These are phyloP conservation scores for Periconia macrospinosa DNA, from an alignment of 2,329 filamentous ascomycete genomes.

Conservation along the genomic window DNA sequence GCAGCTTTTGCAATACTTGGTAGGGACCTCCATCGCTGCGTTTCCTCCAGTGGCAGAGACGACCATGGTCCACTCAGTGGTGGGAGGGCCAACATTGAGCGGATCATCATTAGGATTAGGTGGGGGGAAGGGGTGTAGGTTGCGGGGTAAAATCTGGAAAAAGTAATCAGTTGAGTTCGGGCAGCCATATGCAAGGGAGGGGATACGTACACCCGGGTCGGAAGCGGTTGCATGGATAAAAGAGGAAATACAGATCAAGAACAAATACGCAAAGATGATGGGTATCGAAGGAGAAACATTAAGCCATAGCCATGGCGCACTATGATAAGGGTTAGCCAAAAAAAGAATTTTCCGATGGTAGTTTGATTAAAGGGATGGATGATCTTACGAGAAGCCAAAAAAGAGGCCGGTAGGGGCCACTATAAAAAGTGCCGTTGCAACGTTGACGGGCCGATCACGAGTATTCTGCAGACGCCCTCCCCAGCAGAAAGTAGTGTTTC, in stretches of 20 bases:
- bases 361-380: neutral
- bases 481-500: slow-evolving; percentile 88
- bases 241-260: slow-evolving; percentile 86
- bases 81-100: slow-evolving; percentile 76
- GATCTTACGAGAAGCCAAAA: slow-evolving; percentile 71
- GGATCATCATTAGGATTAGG: slow-evolving; percentile 76
- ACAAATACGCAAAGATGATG: slow-evolving; percentile 87
- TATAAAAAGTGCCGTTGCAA: slow-evolving; percentile 81
- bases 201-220: slow-evolving; percentile 80
- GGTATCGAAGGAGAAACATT: slow-evolving; percentile 87
- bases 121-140: slow-evolving; percentile 86
- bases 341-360: neutral
- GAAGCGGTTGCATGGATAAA: slow-evolving; percentile 91
- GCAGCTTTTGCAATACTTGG: slow-evolving; percentile 97
- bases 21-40: slow-evolving; percentile 94
- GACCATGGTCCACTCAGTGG: slow-evolving; percentile 92
- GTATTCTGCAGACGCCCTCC: slow-evolving; percentile 88
- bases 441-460: slow-evolving; percentile 82
- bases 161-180: slow-evolving; percentile 16
- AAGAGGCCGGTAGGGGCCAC: slow-evolving; percentile 79
- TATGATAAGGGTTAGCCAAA: slow-evolving; percentile 33
- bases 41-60: slow-evolving; percentile 73
- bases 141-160: slow-evolving; percentile 81
- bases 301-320: slow-evolving; percentile 80
- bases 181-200: neutral